Evolutionary conservation across 2,329 filamentous ascomycete genomes (phyloP), one percentile per base, ranked within the genome.

Genomic region (Ophiostoma angusticollis): DNA sequence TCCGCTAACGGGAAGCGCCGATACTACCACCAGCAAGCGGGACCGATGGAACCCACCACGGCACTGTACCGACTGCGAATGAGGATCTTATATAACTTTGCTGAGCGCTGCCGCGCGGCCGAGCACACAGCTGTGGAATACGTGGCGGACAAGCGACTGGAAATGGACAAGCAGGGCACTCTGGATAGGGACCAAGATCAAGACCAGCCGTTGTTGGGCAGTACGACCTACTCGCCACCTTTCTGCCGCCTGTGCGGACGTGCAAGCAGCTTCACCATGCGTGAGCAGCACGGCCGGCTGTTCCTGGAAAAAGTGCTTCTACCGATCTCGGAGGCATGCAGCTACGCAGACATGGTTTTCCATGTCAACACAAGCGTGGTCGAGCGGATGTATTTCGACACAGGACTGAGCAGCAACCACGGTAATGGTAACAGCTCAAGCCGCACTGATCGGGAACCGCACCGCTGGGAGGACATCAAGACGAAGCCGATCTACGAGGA

Each of bases 231-330:
- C 12, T 7, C 31, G 18, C 13, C 6, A 33, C 23, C 9, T 8
- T 7, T 29, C 12, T 45, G 43, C 31, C 8, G 1, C 1, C 30
- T 22, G 19, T 45, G 43, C 25, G 23, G 19, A 0, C 22, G 4
- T 1, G 45, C 40, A 12, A 32, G 41, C 25, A 29, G 23, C 9
- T 45, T 47, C n/a, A 35, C 34, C 12, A 44, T 47, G 45, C 43
- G 35, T 6, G 21, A 33, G 14, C 39, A 45, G 34, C 45, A 47
- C 35, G 39, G 39, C 9, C 45, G 36, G 9, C 28, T 47, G 14
- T 44, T 45, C 7, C 34, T 45, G 2, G 41, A 45, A 18, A 6
- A 53, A 14, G 40, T 45, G 24, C 32, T 47, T 13, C 35, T 39
- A 18, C 45, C 45, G 8, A 22, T 47, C 18, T 41, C 45, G 3